phyloP scores from a whole-genome alignment of 306 rosid species.

The Dryas alaskensis region DNA sequence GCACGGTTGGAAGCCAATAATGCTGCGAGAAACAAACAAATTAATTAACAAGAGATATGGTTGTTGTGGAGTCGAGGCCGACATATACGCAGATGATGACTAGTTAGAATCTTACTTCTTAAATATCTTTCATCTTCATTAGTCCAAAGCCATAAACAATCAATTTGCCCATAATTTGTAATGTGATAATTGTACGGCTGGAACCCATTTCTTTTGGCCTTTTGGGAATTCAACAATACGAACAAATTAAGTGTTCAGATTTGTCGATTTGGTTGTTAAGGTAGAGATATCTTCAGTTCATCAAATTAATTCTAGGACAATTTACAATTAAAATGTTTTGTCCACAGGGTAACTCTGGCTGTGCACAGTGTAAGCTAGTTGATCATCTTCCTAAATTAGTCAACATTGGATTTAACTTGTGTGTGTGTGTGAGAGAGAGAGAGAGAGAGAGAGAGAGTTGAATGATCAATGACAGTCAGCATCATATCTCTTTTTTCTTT shows the following conservation, averaged over 20 bases:
- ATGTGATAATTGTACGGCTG: neutral
- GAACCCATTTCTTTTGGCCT: conserved; percentile 9
- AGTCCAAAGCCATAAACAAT: neutral
- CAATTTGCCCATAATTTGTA: conserved; percentile 4
- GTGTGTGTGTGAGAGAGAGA: neutral
- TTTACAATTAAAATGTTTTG: too few species aligned
- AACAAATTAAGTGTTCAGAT: neutral
- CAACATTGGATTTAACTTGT: neutral
- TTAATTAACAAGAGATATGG: conserved; percentile 1
- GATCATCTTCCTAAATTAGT: neutral
- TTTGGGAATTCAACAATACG: neutral
- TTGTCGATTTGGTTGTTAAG: neutral
- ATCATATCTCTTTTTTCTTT: neutral
- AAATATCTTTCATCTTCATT: neutral
- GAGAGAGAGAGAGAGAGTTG: conserved; percentile 5
- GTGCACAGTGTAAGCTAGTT: neutral
- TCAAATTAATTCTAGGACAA: neutral
- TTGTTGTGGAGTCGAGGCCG: conserved; percentile 8
- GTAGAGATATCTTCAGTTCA: neutral
- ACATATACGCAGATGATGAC: neutral
- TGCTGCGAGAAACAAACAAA: neutral
- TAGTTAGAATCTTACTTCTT: neutral
- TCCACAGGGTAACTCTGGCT: too few species aligned
- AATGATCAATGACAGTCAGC: neutral
- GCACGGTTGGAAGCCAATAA: conserved; percentile 13